Evolutionary conservation across 2,329 filamentous ascomycete species (phyloP).

Genomic region (Pseudogymnoascus sp.): DNA sequence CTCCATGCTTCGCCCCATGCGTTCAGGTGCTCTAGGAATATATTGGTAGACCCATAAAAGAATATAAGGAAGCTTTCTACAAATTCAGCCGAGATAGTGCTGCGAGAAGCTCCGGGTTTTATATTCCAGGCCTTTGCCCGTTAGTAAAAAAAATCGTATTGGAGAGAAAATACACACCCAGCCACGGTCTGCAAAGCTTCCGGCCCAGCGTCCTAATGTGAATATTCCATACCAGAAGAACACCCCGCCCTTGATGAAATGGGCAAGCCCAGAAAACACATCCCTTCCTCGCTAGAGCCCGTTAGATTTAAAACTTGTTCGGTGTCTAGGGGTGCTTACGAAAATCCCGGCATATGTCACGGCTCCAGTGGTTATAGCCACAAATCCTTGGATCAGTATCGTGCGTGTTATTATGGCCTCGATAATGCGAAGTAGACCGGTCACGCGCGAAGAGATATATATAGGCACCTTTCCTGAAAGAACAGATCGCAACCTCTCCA

Average conservation of each 20-base stretch:
- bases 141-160: slow-evolving; percentile 16
- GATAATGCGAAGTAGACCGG: slow-evolving; percentile 41
- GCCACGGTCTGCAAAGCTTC: slow-evolving; percentile 77
- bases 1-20: slow-evolving; percentile 64
- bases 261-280: slow-evolving; percentile 76
- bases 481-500: background rate
- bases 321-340: slow-evolving; percentile 43
- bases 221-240: slow-evolving; percentile 87
- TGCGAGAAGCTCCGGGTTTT: slow-evolving; percentile 44
- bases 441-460: slow-evolving; percentile 44
- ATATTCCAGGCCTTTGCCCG: slow-evolving; percentile 70
- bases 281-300: slow-evolving; percentile 48
- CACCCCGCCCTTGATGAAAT: slow-evolving; percentile 85
- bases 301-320: background rate
- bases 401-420: slow-evolving; percentile 67
- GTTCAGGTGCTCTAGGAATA: slow-evolving; percentile 84
- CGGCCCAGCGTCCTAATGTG: slow-evolving; percentile 78
- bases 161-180: slow-evolving; percentile 56
- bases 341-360: slow-evolving; percentile 77
- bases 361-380: slow-evolving; percentile 62
- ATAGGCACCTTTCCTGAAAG: slow-evolving; percentile 27
- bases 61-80: slow-evolving; percentile 85
- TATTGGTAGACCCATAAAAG: slow-evolving; percentile 78
- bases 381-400: slow-evolving; percentile 69
- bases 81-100: slow-evolving; percentile 71